Base-by-base conservation (phyloP, 2,329 filamentous ascomycete species). In the Biscogniauxia marginata region DNA sequence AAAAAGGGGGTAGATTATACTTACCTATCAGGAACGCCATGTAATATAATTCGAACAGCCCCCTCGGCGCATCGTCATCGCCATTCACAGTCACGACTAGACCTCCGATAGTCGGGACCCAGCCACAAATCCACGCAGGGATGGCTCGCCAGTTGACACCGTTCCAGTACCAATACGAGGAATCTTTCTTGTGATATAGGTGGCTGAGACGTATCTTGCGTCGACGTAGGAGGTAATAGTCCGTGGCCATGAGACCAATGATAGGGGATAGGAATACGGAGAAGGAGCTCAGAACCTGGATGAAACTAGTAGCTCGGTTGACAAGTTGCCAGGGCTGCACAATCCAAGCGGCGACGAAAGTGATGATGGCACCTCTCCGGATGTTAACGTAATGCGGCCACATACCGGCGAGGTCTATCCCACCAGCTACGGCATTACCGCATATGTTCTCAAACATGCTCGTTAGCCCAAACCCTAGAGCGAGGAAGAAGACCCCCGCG, bases 1-100 rank as follows among this genome's bases (percentile, higher is more conserved):
- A 50, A 1, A 6, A 8, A 7, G 7, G 59, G 13, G 13, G 19
- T 13, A 8, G 58, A 60, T 20, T 60, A 60, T 1, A 60, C 58
- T 50, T 44, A 55, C 77, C 77, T 16, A 77, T 69, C 11, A 79
- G 69, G 56, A 79, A 80, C 0, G 78, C 75, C 68, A 77, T 75
- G 55, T 75, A 79, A 59, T 79, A 79, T 18, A 80, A 59, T 61
- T 80, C 68, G n/a, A 72, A 73, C 34, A 78, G 58, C 3, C 65
- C 67, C 24, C 66, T 66, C 3, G 75, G 69, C 3, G 75, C 73
- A 52, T 65, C 45, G 9, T 49, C 5, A 55, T 65, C 57, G n/a
- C 58, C 47, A 2, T 50, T 52, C 6, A 66, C 63, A 34, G 61
- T 74, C 51, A 73, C 65, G 19, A 78, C 50, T 24, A 77, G 62